Evolutionary conservation across 371 early-diverging fungal species (phyloP).

Genomic region (Neoconidiobolus thromboides): DNA sequence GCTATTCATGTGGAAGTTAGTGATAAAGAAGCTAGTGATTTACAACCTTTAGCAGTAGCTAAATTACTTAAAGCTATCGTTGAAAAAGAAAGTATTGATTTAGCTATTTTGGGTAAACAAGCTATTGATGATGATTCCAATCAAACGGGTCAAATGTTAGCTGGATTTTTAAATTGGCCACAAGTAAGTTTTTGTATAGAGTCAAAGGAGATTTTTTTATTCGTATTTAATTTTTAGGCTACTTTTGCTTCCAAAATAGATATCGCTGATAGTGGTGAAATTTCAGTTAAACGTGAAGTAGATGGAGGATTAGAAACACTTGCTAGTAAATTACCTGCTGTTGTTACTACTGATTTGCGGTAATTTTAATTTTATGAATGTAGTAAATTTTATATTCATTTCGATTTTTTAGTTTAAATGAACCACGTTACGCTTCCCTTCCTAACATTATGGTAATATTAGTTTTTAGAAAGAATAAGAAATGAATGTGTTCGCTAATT

Average conservation of each 20-base stretch:
- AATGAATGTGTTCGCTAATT: neutral
- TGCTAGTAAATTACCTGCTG: constrained; percentile 60
- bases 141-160: constrained; percentile 97
- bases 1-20: constrained; percentile 85
- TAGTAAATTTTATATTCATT: neutral
- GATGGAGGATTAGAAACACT: constrained; percentile 97
- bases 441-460: constrained; percentile 65
- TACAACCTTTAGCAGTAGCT: constrained; percentile 78
- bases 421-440: constrained; percentile 89
- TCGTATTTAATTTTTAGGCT: constrained; percentile 23
- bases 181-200: constrained; percentile 35
- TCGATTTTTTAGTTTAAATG: constrained; percentile 48
- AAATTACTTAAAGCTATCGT: constrained; percentile 74
- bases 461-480: neutral
- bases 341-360: constrained; percentile 94
- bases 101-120: constrained; percentile 94
- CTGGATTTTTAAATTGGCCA: constrained; percentile 85
- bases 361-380: constrained; percentile 13
- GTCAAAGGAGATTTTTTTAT: neutral
- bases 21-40: constrained; percentile 25
- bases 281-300: constrained; percentile 83
- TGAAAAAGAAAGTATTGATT: constrained; percentile 79
- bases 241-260: constrained; percentile 95
- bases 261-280: constrained; percentile 27
- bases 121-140: constrained; percentile 95